These are phyloP conservation scores for Margaritispora aquatica DNA, from an alignment of 495 filamentous ascomycete species.

Conservation along the genomic window DNA sequence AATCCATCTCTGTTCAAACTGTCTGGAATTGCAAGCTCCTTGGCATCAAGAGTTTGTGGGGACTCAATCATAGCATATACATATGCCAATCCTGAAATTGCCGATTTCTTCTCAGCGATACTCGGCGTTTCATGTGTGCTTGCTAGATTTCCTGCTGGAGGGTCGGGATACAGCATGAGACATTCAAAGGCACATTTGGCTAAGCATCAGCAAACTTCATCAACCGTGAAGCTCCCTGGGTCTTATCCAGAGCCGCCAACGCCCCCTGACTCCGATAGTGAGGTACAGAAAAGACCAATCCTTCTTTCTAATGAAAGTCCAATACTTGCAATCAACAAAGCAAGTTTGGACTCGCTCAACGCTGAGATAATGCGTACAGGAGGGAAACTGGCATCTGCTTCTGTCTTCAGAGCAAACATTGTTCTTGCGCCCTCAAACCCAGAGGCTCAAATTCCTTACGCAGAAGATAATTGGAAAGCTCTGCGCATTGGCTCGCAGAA, in stretches of 20 bases:
- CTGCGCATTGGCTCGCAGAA: constrained; percentile 44
- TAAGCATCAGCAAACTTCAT: constrained; percentile 34
- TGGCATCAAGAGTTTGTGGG: constrained; percentile 67
- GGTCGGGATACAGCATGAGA: constrained; percentile 46
- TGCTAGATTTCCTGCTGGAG: constrained; percentile 68
- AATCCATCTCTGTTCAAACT: constrained; percentile 45
- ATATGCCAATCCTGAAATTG: constrained; percentile 58
- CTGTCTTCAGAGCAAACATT: constrained; percentile 79
- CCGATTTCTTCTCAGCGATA: constrained; percentile 65
- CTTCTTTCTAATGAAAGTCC: constrained; percentile 88
- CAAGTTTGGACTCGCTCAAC: constrained; percentile 75
- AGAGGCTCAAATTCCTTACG: constrained; percentile 24
- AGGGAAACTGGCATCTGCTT: constrained; percentile 54
- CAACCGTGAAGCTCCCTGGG: constrained; percentile 38
- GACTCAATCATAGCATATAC: constrained; percentile 63
- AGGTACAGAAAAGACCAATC: constrained; percentile 44
- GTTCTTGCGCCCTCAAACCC: constrained; percentile 42
- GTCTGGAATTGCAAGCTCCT: constrained; percentile 17
- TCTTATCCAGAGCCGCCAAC: constrained; percentile 46
- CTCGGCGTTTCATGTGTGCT: constrained; percentile 73
- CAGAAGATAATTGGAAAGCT: constrained; percentile 51
- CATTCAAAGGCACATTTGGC: constrained; percentile 60
- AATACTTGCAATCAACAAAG: constrained; percentile 74
- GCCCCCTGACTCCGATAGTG: constrained; percentile 41
- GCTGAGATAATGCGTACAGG: constrained; percentile 53